A percentile compares a stretch with the other conserved stretches of the same genome.
These are phyloP conservation scores for Amanita brunnescens DNA, from an alignment of 768 basidiomycete genomes.

Conservation along the genomic window DNA sequence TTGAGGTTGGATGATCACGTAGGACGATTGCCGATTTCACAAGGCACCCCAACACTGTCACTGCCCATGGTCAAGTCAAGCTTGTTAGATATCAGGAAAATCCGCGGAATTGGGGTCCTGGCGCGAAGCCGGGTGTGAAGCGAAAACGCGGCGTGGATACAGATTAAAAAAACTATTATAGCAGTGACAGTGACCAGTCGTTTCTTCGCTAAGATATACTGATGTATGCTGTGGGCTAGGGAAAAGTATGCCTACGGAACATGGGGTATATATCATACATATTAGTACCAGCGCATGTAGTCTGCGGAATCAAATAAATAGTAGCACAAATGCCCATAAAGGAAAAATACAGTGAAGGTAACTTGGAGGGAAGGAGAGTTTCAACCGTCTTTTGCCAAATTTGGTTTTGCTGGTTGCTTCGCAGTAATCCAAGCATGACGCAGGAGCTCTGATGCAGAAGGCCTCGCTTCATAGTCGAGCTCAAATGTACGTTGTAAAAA, in stretches of 20 bases:
- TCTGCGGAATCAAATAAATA: conserved; percentile 3
- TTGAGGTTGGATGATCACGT: background rate
- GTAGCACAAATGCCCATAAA: conserved; percentile 1
- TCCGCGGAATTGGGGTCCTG: conserved; percentile 95
- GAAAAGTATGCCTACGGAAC: background rate
- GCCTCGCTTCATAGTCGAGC: conserved; percentile 70
- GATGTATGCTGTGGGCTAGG: background rate
- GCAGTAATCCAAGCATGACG: conserved; percentile 60
- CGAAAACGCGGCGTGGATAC: conserved; percentile 28
- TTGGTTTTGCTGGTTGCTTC: conserved; percentile 22
- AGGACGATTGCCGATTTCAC: conserved; percentile 68
- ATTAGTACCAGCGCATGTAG: background rate
- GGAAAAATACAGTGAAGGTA: background rate
- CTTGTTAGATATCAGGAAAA: conserved; percentile 88
- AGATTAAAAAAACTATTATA: background rate
- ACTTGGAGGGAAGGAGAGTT: background rate
- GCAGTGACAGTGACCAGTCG: background rate
- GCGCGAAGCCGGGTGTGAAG: conserved; percentile 45
- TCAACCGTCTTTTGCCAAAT: background rate
- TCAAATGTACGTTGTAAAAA: conserved; percentile 86
- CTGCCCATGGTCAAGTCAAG: conserved; percentile 56
- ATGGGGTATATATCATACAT: conserved; percentile 4
- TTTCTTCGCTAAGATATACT: background rate
- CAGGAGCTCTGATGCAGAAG: conserved; percentile 68
- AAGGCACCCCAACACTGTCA: conserved; percentile 57